Conservation (phyloP, 176 grass and related monocot species). For the Lolium multiflorum region DNA sequence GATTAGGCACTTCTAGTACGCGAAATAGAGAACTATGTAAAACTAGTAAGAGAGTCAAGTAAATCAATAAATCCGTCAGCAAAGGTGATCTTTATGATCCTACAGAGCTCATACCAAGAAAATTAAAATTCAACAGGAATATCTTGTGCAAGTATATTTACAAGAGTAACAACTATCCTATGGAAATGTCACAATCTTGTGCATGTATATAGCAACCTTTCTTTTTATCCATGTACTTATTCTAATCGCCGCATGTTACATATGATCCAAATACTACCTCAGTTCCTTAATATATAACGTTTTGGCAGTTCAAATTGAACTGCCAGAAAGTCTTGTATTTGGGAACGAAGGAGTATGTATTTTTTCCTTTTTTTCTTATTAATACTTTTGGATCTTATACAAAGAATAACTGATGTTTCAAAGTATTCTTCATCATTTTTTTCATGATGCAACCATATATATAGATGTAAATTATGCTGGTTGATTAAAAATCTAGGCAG, state of each 20-base stretch:
- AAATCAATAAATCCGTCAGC: background rate
- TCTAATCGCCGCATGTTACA: background rate
- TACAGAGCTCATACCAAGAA: slow-evolving; percentile 17
- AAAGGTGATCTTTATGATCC: background rate
- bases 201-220: background rate
- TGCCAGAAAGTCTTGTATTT: too few relatives aligned
- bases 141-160: slow-evolving; percentile 6
- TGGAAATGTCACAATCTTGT: too few relatives aligned
- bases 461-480: slow-evolving; percentile 12
- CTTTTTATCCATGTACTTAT: background rate
- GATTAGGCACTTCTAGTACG: background rate
- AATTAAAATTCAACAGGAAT: slow-evolving; percentile 23
- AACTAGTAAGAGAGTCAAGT: background rate
- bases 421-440: background rate
- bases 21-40: background rate
- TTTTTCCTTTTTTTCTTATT: background rate
- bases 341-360: background rate
- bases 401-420: slow-evolving; percentile 14
- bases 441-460: background rate
- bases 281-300: too few relatives aligned
- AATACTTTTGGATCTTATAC: background rate
- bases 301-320: too few relatives aligned
- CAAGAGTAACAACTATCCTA: background rate
- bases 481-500: background rate
- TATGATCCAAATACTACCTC: background rate